Evolutionary conservation across 2,329 filamentous ascomycete species (phyloP), one percentile per base, ranked within the genome.

Genomic region (Peltaster fructicola): DNA sequence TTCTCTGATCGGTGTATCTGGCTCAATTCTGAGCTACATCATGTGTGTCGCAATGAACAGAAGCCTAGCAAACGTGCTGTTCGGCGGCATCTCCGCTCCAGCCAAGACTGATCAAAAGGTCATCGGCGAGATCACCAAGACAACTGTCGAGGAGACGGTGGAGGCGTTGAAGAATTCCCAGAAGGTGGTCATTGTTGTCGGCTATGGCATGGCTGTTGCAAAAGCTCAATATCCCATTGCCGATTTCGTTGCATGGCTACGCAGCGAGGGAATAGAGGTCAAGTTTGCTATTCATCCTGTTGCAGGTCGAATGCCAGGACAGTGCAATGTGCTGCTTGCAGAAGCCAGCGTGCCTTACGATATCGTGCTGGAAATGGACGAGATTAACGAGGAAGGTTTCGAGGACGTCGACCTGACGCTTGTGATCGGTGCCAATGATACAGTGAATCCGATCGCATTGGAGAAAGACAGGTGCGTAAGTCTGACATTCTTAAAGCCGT

Each of bases 331-430:
- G 4, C 60, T 92, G 3, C 68, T 91, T 8, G 82, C 82, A 0
- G 82, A 92, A 50, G 82, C 82, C 1, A 74, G 67, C 16, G 82
- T 91, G 15, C 80, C 80, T 3, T 91, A 91, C 42, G 82, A 92
- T 40, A 85, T 91, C 28, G 81, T 91, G 14, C 63, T 90, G 22
- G 81, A 92, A 53, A 91, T 91, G 81, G 82, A 91, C 39, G 82
- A 92, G 57, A 90, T 91, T 54, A 92, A 91, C 49, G 81, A 90
- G 34, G 81, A 91, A 28, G 42, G 43, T 42, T 92, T 91, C 48
- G 52, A 62, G 5, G 76, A 88, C 14, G 90, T 82, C 0, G 82
- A 91, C 41, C 60, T 91, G 7, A 82, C 79, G 0, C 65, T 91
- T 3, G 81, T 91, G 0, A 91, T 91, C 42, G 82, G 82, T 3